These are phyloP conservation scores for Ormosia emarginata DNA, from an alignment of 306 rosid genomes.

Conservation along the genomic window DNA sequence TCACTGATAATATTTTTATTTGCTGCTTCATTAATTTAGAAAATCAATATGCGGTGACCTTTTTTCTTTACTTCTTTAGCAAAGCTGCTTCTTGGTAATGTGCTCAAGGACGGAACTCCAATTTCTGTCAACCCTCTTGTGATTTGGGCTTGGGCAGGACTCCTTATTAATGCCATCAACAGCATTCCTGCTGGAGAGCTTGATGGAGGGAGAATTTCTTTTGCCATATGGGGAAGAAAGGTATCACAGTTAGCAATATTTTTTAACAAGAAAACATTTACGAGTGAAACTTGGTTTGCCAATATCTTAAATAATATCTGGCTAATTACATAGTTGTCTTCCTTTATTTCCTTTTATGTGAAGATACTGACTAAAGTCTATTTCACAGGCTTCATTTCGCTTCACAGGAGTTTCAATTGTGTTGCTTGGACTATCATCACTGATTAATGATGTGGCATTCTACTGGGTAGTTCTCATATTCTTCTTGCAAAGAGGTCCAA, in stretches of 20 bases:
- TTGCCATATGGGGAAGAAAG: constrained; percentile 98
- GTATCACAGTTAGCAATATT: constrained; percentile 35
- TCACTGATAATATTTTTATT: background rate
- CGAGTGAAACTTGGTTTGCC: constrained; percentile 2
- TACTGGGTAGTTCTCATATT: constrained; percentile 93
- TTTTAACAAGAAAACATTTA: background rate
- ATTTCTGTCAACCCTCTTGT: constrained; percentile 90
- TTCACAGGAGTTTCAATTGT: constrained; percentile 69
- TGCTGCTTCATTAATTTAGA: constrained; percentile 21
- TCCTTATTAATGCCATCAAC: constrained; percentile 93
- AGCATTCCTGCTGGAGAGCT: constrained; percentile 99
- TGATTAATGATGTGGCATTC: constrained; percentile 87
- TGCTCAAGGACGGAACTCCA: constrained; percentile 84
- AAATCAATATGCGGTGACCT: constrained; percentile 5
- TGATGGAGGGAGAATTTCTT: constrained; percentile 92
- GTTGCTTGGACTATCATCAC: constrained; percentile 74
- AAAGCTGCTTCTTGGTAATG: constrained; percentile 80
- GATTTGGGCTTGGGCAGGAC: constrained; percentile 99
- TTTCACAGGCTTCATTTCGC: constrained; percentile 76
- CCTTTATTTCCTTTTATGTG: background rate
- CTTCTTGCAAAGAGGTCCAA: constrained; percentile 94
- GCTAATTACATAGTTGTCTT: background rate
- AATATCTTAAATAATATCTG: background rate
- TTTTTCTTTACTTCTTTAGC: constrained; percentile 45
- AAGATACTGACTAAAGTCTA: constrained; percentile 12